Percentiles rank a stretch among this genome's conserved stretches.
Evolutionary conservation across 2,329 filamentous ascomycete genomes (phyloP).

Genomic region (Aspergillus hiratsukae): DNA sequence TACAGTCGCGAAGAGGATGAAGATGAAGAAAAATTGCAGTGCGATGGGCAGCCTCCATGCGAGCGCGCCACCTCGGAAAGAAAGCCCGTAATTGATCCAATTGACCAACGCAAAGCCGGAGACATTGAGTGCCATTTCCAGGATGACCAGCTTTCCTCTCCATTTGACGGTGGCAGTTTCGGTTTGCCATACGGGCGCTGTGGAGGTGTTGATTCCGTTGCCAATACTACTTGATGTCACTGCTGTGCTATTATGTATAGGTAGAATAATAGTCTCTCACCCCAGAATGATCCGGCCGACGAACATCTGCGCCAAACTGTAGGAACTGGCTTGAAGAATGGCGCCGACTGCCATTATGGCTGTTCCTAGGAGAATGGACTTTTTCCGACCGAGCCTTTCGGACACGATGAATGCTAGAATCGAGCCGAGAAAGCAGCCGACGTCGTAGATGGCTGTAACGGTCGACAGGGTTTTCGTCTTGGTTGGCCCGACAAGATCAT

Average conservation of each 20-base stretch:
- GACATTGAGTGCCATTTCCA: constrained; percentile 50
- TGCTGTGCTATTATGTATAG: not conserved
- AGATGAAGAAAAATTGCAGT: constrained; percentile 48
- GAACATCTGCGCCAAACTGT: constrained; percentile 47
- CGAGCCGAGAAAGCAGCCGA: constrained; percentile 58
- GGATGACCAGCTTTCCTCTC: constrained; percentile 45
- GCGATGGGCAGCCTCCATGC: constrained; percentile 47
- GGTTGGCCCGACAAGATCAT: constrained; percentile 40
- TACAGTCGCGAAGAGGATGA: constrained; percentile 43
- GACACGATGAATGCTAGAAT: constrained; percentile 43
- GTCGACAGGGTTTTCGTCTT: constrained; percentile 38
- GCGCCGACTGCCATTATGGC: constrained; percentile 48
- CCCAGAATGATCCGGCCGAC: constrained; percentile 41
- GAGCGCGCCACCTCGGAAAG: constrained; percentile 40
- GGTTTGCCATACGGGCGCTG: constrained; percentile 49
- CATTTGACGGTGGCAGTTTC: constrained; percentile 45
- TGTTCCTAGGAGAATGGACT: constrained; percentile 44
- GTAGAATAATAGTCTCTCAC: not conserved
- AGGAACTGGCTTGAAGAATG: constrained; percentile 46
- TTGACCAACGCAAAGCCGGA: constrained; percentile 48
- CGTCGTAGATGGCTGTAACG: constrained; percentile 55
- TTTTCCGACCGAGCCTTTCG: constrained; percentile 46
- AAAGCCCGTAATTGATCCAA: constrained; percentile 52
- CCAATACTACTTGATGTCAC: constrained; percentile 31
- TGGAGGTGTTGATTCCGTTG: constrained; percentile 50